Conservation (phyloP, 2,329 filamentous ascomycete species). For the Sporothrix curviconia region DNA sequence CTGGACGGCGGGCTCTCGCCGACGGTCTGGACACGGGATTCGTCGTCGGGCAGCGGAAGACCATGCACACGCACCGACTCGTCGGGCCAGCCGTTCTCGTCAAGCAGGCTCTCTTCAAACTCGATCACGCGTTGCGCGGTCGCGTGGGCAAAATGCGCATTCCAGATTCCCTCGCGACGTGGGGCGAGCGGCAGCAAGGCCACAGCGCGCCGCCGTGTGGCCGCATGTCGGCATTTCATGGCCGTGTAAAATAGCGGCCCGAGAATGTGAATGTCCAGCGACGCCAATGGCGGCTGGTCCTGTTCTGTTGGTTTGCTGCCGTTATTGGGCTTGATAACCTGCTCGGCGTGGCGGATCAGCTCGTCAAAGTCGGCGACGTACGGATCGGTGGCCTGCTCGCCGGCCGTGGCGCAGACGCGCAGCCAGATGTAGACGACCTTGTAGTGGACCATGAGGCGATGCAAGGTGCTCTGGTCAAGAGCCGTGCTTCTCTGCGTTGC, state of each 20-base stretch:
- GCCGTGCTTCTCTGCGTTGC: background rate
- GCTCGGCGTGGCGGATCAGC: background rate
- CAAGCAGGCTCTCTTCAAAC: background rate
- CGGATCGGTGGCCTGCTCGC: background rate
- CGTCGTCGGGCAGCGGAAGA: background rate
- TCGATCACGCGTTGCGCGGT: background rate
- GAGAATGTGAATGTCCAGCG: slow-evolving; percentile 1
- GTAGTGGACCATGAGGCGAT: background rate
- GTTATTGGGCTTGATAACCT: background rate
- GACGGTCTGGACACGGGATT: background rate
- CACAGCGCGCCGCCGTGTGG: background rate
- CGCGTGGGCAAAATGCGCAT: background rate
- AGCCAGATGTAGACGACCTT: background rate
- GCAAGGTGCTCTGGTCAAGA: background rate
- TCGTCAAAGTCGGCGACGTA: background rate
- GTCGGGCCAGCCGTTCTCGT: background rate
- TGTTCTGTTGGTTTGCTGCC: background rate
- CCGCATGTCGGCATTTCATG: slow-evolving; percentile 4
- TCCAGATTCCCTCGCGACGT: background rate
- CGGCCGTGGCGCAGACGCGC: background rate
- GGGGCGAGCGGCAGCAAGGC: background rate
- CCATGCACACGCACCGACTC: background rate
- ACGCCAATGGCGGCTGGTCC: background rate
- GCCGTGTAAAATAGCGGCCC: background rate
- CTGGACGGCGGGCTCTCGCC: background rate